Evolutionary conservation across 2,329 filamentous ascomycete species (phyloP).

Genomic region (Calonectria hawksworthii): DNA sequence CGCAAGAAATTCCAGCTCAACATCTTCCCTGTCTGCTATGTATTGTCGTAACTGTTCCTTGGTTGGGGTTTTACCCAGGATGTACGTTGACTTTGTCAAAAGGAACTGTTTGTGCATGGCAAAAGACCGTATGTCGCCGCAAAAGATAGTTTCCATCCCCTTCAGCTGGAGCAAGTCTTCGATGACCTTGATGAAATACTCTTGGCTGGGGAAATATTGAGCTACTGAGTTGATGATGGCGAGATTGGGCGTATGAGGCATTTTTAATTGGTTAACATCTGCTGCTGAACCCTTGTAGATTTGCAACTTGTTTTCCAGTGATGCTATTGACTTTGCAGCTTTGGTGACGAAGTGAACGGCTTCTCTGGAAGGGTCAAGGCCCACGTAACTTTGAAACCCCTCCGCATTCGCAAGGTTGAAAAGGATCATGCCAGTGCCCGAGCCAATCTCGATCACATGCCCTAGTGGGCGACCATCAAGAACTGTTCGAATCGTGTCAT

Average conservation of each 20-base stretch:
- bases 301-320: slow-evolving; percentile 19
- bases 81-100: slow-evolving; percentile 19
- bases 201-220: slow-evolving; percentile 46
- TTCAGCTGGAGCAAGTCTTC: slow-evolving; percentile 25
- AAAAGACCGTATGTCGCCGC: slow-evolving; percentile 41
- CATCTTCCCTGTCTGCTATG: slow-evolving; percentile 28
- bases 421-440: slow-evolving; percentile 50
- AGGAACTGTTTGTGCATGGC: slow-evolving; percentile 35
- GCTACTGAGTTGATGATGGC: slow-evolving; percentile 47
- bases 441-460: slow-evolving; percentile 48
- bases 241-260: slow-evolving; percentile 16
- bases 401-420: slow-evolving; percentile 42
- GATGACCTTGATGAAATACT: slow-evolving; percentile 40
- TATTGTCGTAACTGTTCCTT: slow-evolving; percentile 21
- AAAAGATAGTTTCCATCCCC: slow-evolving; percentile 31
- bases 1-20: slow-evolving; percentile 40
- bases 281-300: slow-evolving; percentile 41
- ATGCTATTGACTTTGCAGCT: slow-evolving; percentile 26
- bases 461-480: slow-evolving; percentile 24
- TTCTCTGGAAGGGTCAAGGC: slow-evolving; percentile 44
- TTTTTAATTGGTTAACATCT: slow-evolving; percentile 24
- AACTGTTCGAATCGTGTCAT: slow-evolving; percentile 45
- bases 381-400: slow-evolving; percentile 42
- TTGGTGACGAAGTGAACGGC: slow-evolving; percentile 40
- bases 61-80: background rate